These are phyloP conservation scores for Linnemannia zychae DNA, from an alignment of 192 early-diverging fungal species.

Conservation along the genomic window DNA sequence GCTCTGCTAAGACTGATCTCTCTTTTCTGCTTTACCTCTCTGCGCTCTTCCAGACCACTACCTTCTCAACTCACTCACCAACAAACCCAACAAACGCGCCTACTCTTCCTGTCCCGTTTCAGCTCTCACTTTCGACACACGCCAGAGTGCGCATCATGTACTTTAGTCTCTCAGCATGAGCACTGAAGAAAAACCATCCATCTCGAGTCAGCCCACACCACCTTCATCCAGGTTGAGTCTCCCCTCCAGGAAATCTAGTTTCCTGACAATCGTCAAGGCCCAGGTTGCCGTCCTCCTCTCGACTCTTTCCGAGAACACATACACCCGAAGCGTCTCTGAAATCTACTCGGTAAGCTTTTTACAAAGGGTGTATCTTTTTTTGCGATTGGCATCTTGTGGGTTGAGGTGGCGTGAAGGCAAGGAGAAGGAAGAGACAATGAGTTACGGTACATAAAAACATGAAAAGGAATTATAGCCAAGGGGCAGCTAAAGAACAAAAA, in stretches of 20 bases:
- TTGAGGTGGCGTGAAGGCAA: background rate
- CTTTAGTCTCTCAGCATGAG: conserved; percentile 66
- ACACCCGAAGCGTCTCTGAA: conserved; percentile 62
- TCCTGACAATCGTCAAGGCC: conserved; percentile 70
- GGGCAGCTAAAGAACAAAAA: background rate
- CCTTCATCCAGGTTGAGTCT: conserved; percentile 61
- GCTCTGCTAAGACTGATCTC: background rate
- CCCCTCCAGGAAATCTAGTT: conserved; percentile 61
- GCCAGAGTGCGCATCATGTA: conserved; percentile 56
- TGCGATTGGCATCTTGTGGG: background rate
- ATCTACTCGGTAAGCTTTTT: conserved; percentile 62
- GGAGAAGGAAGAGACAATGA: background rate
- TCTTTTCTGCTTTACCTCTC: background rate
- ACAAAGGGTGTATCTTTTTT: background rate
- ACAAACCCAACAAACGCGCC: background rate
- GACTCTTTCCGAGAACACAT: conserved; percentile 66
- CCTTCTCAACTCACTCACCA: background rate
- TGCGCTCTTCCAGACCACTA: background rate
- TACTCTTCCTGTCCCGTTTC: background rate
- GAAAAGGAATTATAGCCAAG: background rate
- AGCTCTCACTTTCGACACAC: background rate
- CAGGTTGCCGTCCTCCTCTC: conserved; percentile 68
- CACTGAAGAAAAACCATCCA: conserved; percentile 67
- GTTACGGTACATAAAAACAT: background rate
- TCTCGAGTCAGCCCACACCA: conserved; percentile 58